phyloP scores from a whole-genome alignment of 2,329 filamentous ascomycete genomes.

The Colletotrichum sp. region DNA sequence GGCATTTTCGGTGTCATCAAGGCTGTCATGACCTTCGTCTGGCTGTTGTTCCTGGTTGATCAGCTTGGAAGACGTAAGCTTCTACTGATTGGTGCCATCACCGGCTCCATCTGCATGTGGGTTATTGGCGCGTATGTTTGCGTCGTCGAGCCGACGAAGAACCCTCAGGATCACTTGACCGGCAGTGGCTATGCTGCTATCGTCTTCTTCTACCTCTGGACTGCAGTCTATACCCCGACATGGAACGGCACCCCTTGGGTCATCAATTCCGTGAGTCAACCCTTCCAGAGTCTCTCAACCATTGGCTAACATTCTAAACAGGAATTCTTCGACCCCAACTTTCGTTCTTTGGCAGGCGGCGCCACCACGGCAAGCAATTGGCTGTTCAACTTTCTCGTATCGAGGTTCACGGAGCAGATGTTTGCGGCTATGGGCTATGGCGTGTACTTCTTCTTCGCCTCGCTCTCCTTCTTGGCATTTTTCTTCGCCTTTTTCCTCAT shows the following conservation, averaged over 20 bases:
- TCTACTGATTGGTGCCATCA: conserved; percentile 63
- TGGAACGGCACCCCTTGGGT: conserved; percentile 71
- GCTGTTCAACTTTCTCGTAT: conserved; percentile 61
- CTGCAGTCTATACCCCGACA: conserved; percentile 55
- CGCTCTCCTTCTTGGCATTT: conserved; percentile 50
- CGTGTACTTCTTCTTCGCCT: conserved; percentile 60
- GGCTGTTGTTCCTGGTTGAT: conserved; percentile 69
- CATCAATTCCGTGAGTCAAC: conserved; percentile 42
- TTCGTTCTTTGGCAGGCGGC: conserved; percentile 56
- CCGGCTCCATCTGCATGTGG: conserved; percentile 65
- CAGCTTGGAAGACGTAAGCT: conserved; percentile 50
- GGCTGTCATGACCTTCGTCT: conserved; percentile 66
- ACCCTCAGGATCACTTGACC: conserved; percentile 38
- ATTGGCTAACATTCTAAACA: not conserved
- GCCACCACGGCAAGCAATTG: conserved; percentile 63
- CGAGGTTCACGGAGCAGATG: conserved; percentile 59
- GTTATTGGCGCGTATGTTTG: conserved; percentile 64
- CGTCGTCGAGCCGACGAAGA: conserved; percentile 36
- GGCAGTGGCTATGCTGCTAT: conserved; percentile 60
- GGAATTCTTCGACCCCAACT: conserved; percentile 61
- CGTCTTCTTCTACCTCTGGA: conserved; percentile 72
- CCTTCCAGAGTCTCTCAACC: not conserved
- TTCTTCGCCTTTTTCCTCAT: conserved; percentile 56
- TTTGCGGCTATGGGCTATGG: conserved; percentile 49
- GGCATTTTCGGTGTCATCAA: conserved; percentile 73